Evolutionary conservation across 345 rosid genomes (phyloP), one percentile per base, ranked within the genome.

Genomic region (Eucalyptus victrix): DNA sequence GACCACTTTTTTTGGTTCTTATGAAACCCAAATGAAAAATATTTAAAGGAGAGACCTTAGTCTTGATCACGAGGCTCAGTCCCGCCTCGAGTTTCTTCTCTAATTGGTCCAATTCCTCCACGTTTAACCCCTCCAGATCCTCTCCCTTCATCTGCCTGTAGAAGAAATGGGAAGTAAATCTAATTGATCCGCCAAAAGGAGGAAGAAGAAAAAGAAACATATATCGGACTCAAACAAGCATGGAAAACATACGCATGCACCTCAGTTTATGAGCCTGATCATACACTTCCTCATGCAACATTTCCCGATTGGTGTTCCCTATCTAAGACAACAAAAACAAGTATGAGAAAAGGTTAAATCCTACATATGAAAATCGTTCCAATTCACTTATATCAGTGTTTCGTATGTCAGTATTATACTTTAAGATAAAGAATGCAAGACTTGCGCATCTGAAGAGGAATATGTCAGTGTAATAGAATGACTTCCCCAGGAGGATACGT

Each of bases 111-210:
- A 92, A 65, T 83, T 92, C 92, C 53, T 89, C 91, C 42, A 89
- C 2, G 37, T 83, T 90, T 83, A 92, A 30, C n/a, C 91, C 93
- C 18, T 86, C 90, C 26, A 90, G 86, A 49, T 92, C 90, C 62
- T 92, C 93, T 51, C 91, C 92, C 81, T 88, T 92, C 90, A 91
- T 90, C 89, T 62, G 89, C 88, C 92, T 92, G 87, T 28, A n/a
- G 37, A 18, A 62, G 49, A 49, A 44, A 60, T 3, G 14, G 26
- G 34, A 23, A 54, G 17, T 26, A 23, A 40, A 23, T 42, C 9
- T 60, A 60, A 18, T 69, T 34, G 13, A 34, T 69, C 44, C 2
- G 2, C 13, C 13, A 34, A 18, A 34, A 69, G 80, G 44, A 69
- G 80, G 44, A 34, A 19, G 26, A 9, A 34, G 44, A 18, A 34